Conservation (phyloP, 305 asterid genomes). For the Solanum hybrid region DNA sequence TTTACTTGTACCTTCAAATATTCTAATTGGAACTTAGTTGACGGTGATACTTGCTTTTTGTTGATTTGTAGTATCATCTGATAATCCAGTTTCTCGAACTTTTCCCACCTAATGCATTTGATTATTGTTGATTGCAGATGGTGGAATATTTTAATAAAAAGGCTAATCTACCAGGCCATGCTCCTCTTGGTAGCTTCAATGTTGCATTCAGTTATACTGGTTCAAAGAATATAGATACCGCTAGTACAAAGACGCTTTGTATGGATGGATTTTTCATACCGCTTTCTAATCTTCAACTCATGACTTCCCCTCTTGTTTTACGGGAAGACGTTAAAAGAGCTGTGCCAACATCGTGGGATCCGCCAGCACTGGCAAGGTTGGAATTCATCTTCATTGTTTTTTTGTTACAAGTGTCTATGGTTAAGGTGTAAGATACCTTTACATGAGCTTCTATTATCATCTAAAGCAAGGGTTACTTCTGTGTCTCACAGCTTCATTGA, state of each 20-base stretch:
- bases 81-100: not conserved
- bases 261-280: conserved; percentile 78
- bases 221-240: conserved; percentile 55
- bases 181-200: conserved; percentile 79
- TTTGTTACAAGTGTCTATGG: not conserved
- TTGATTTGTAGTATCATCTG: not conserved
- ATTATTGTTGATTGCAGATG: conserved; percentile 42
- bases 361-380: conserved; percentile 74
- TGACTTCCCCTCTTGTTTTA: conserved; percentile 40
- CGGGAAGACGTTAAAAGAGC: conserved; percentile 58
- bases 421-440: not conserved
- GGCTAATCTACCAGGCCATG: conserved; percentile 50
- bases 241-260: conserved; percentile 69
- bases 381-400: not conserved
- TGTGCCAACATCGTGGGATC: conserved; percentile 76
- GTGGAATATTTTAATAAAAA: conserved; percentile 72
- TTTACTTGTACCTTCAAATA: not conserved
- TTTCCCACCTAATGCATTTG: not conserved
- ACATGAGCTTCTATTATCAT: not conserved
- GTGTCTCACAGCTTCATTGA: conserved; percentile 60
- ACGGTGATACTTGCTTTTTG: not conserved
- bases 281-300: conserved; percentile 52
- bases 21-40: not conserved
- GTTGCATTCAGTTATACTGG: conserved; percentile 62
- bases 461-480: conserved; percentile 13